Evolutionary conservation across 441 rosid species (phyloP), one percentile per base, ranked within the genome.

Genomic region (Jatropha podagrica): DNA sequence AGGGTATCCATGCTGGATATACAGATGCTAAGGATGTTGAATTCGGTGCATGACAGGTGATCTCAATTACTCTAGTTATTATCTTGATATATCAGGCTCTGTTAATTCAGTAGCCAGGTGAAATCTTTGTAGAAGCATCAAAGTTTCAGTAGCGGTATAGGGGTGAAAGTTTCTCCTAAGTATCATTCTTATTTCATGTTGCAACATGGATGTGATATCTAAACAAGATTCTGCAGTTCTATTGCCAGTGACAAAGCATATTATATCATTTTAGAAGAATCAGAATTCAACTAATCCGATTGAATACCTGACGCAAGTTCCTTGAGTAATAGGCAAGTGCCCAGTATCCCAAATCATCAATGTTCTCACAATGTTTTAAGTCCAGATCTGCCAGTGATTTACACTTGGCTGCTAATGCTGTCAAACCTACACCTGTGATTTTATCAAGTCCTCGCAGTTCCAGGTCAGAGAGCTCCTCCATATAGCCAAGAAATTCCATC

Each of bases 321-420:
- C 77, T 78, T 27, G 88, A 85, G 77, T 89, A 75, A 83, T 78
- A 88, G 20, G 95, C 91, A 14, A 95, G 91, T 4, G 92, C 91
- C 89, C 86, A 84, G 84, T 91, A 93, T 46, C 99, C 99, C 0
- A 80, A 82, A 82, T 95, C 98, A 77, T 88, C 91, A 67, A 93
- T 84, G 55, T 84, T 88, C 76, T 69, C 84, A 68, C 99, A 93
- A 65, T 78, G 89, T 73, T 95, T 93, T 67, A 95, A 64, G 83
- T 95, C 98, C 82, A 93, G 77, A 83, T 92, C 88, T 7, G 84
- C 68, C 65, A 95, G 75, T 69, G 84, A 83, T 85, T 81, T 85
- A 73, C 93, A 90, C 72, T 93, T 88, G 17, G 82, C 79, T 5
- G 86, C 92, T 63, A 93, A 56, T 64, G 91, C 86, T 76, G 84